Evolutionary conservation across 768 basidiomycete genomes (phyloP).

Genomic region (Lactarius vividus): DNA sequence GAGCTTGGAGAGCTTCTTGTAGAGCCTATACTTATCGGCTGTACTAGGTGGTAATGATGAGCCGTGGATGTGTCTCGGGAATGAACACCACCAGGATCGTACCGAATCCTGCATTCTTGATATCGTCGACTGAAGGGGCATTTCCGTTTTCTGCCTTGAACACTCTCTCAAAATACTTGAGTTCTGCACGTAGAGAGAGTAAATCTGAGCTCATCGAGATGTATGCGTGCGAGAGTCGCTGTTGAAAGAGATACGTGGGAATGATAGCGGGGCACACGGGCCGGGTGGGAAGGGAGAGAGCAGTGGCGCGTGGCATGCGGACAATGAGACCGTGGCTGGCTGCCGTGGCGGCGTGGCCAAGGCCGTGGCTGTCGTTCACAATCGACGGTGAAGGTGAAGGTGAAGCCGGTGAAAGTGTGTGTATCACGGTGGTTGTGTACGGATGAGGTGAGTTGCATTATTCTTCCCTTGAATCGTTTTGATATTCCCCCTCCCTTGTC

Average conservation of each 20-base stretch:
- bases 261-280: slow-evolving; percentile 1
- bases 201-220: slow-evolving; percentile 35
- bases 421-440: neutral
- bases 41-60: slow-evolving; percentile 26
- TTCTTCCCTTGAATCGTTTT: neutral
- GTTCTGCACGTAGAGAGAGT: slow-evolving; percentile 56
- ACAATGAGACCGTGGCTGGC: neutral
- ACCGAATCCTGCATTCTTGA: slow-evolving; percentile 66
- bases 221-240: slow-evolving; percentile 8
- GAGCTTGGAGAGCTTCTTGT: slow-evolving; percentile 69
- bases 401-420: neutral
- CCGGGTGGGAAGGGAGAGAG: neutral
- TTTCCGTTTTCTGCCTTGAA: slow-evolving; percentile 57
- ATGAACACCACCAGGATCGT: slow-evolving; percentile 30
- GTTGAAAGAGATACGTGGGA: slow-evolving; percentile 15
- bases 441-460: neutral
- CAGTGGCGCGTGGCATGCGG: neutral
- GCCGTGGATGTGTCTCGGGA: slow-evolving; percentile 18
- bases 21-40: slow-evolving; percentile 80
- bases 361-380: neutral
- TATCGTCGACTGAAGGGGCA: slow-evolving; percentile 68
- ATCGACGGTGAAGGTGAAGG: neutral
- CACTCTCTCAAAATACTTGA: slow-evolving; percentile 75
- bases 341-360: neutral
- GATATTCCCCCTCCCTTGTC: neutral